Evolutionary conservation across 345 rosid genomes (phyloP), one percentile per base, ranked within the genome.

Genomic region (Salix udensis): DNA sequence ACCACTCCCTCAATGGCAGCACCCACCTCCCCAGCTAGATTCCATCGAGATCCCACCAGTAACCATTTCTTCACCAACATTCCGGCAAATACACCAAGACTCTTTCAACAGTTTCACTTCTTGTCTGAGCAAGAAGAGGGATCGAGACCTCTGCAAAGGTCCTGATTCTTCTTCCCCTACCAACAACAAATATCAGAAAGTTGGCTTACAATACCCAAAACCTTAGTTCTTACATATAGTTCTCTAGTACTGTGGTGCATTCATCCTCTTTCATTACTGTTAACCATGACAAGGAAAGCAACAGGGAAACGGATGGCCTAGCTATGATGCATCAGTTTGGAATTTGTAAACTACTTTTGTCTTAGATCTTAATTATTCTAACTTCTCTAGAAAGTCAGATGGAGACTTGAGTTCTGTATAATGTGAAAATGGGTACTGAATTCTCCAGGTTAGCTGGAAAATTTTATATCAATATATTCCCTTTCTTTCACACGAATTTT

Each of bases 1-100:
- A 31, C 92, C 91, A 18, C 91, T 91, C 26, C 96, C 96, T 69
- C 94, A 84, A 58, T 91, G 96, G 96, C 91, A 88, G 67, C 89
- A 88, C 74, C 96, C 96, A 0, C 96, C 96, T 6, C 96, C 96
- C 2, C 87, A 82, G 40, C 79, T 91, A 2, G 77, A 88, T 84
- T 74, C 86, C 80, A 77, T 88, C 37, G 90, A 91, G 48, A 91
- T 91, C 30, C 93, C 96, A 24, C 94, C 91, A 0, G 88, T 90
- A 44, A 76, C 83, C 73, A 86, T 89, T 76, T 85, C 91, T 66
- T 80, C 90, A 31, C 77, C 87, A 7, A 30, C 65, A 2, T 79
- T 71, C 14, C 79, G 75, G 6, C 68, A 81, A 40, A 36, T 68
- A 4, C 80, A 76, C 36, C 86, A 72, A 31, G 85, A 69, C 36